phyloP scores from a whole-genome alignment of 192 early-diverging fungal genomes.

The Physocladia obscura region DNA sequence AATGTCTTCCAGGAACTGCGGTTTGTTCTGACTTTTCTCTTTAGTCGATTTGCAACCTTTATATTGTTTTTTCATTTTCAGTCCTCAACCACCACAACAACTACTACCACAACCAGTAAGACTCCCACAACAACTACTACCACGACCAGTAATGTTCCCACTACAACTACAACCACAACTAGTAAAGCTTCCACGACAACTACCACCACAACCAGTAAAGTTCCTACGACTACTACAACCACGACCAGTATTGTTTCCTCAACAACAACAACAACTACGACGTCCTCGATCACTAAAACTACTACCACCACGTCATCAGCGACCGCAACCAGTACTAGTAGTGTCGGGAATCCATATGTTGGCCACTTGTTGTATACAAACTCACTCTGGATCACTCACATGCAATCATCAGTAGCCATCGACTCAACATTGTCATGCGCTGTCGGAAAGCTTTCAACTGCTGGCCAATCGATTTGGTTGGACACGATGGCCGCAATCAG shows the following conservation, averaged over 20 bases:
- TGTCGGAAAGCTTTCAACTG: background rate
- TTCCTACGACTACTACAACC: background rate
- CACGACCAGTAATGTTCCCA: background rate
- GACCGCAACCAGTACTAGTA: background rate
- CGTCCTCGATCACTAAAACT: background rate
- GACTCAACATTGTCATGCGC: background rate
- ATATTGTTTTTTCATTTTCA: no score
- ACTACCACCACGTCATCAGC: background rate
- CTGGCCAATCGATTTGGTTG: background rate
- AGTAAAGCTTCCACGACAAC: background rate
- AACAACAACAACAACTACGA: background rate
- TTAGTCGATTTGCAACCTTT: no score
- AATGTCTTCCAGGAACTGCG: no score
- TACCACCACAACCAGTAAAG: background rate
- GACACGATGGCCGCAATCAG: background rate
- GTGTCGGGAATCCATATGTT: background rate
- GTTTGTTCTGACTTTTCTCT: no score
- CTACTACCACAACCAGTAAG: background rate
- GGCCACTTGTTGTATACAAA: background rate
- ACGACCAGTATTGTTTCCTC: background rate
- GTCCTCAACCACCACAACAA: background rate
- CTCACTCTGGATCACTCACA: background rate
- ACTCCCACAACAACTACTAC: background rate
- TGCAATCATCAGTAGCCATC: background rate
- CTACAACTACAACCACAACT: background rate